Percentiles rank a stretch among this genome's conserved stretches.
phyloP scores from a whole-genome alignment of 495 filamentous ascomycete genomes.

The Hyaloscypha finlandica region DNA sequence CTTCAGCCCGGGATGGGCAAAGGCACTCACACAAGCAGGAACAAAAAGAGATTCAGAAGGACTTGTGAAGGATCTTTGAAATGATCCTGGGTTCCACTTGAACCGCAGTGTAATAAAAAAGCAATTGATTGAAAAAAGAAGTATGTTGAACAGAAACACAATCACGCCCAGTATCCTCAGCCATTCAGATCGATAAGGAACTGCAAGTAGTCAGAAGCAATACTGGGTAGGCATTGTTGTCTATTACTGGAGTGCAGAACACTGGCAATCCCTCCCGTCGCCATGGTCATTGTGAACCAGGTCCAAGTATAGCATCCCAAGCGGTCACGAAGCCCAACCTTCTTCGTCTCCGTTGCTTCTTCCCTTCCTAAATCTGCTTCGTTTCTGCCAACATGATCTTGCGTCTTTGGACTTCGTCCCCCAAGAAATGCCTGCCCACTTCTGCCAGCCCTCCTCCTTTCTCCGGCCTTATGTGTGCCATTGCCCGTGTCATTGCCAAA shows the following conservation, averaged over 20 bases:
- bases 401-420: background rate
- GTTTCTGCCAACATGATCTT: background rate
- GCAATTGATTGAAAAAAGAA: conserved; percentile 70
- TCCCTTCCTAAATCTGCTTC: background rate
- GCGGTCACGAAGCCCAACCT: conserved; percentile 45
- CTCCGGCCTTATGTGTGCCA: conserved; percentile 12
- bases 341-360: conserved; percentile 20
- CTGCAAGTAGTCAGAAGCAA: conserved; percentile 39
- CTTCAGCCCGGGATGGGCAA: background rate
- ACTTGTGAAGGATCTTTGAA: conserved; percentile 71
- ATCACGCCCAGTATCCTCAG: conserved; percentile 70
- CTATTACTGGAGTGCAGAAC: conserved; percentile 66
- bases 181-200: conserved; percentile 69
- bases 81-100: conserved; percentile 68
- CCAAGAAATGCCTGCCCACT: background rate
- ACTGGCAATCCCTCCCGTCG: conserved; percentile 82
- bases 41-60: conserved; percentile 81
- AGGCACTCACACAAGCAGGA: conserved; percentile 63
- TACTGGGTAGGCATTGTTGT: conserved; percentile 5
- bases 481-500: conserved; percentile 15
- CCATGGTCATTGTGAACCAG: conserved; percentile 78
- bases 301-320: conserved; percentile 60
- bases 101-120: conserved; percentile 69
- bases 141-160: conserved; percentile 76
- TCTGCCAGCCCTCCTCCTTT: conserved; percentile 15